Percentiles rank a stretch among this genome's conserved stretches.
phyloP scores from a whole-genome alignment of 139 green algal species.

The Chlorella sp. region DNA sequence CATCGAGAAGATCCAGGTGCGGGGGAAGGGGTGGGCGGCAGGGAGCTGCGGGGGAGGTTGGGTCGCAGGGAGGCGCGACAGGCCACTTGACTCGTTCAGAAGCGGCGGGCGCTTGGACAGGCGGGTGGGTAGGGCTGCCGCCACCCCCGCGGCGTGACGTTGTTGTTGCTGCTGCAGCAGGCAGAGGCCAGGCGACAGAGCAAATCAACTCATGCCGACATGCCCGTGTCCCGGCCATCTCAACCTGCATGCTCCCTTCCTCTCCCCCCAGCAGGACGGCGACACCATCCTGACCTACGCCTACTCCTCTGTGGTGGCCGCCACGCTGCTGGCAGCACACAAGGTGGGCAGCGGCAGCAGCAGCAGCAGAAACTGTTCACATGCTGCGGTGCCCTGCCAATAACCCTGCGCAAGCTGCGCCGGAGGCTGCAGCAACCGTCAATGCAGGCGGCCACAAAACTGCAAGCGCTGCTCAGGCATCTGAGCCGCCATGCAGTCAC shows the following conservation, averaged over 20 bases:
- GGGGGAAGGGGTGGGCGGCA: neutral
- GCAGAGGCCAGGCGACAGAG: too few relatives aligned
- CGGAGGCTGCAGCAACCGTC: neutral
- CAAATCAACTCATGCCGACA: neutral
- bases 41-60: neutral
- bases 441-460: neutral
- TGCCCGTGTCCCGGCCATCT: neutral
- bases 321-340: constrained; percentile 65
- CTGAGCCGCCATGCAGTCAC: too few relatives aligned
- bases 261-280: constrained; percentile 49
- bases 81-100: too few relatives aligned
- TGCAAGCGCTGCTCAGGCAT: too few relatives aligned
- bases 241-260: neutral
- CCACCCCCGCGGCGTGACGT: too few relatives aligned
- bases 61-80: too few relatives aligned
- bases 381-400: neutral
- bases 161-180: too few relatives aligned
- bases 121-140: too few relatives aligned
- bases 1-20: constrained; percentile 72
- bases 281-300: constrained; percentile 95
- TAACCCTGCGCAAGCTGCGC: neutral
- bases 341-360: neutral
- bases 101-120: too few relatives aligned
- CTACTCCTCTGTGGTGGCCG: constrained; percentile 72
- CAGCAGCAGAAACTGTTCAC: neutral